These are phyloP conservation scores for Lagenidium sp. DNA, from an alignment of 352 stramenopile species.

Conservation along the genomic window DNA sequence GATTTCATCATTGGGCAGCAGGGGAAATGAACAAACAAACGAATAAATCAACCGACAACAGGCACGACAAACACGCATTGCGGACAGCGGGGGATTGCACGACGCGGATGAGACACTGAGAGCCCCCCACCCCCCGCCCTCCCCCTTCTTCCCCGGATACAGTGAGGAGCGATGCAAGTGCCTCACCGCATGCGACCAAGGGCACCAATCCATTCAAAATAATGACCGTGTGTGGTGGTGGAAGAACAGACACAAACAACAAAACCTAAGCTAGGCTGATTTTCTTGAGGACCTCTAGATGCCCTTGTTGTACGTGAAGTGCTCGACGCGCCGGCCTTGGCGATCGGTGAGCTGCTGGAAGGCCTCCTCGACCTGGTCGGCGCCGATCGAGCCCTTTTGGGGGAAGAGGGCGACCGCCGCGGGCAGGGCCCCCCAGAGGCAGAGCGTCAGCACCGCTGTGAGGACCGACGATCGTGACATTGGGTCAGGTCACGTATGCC, in stretches of 20 bases:
- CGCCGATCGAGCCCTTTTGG: constrained; percentile 63
- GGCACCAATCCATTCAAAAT: too few relatives aligned
- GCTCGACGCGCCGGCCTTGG: constrained; percentile 37
- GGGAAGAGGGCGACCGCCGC: constrained; percentile 74
- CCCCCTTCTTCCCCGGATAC: too few relatives aligned
- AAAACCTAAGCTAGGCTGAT: constrained; percentile 3
- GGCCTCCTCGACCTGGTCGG: constrained; percentile 47
- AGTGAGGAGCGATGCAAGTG: too few relatives aligned
- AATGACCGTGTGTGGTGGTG: too few relatives aligned
- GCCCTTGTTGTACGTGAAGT: constrained; percentile 81
- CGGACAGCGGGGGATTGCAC: too few relatives aligned
- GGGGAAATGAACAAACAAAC: background rate
- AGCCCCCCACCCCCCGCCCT: too few relatives aligned
- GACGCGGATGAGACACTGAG: too few relatives aligned
- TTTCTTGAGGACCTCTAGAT: constrained; percentile 22
- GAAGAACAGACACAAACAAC: background rate
- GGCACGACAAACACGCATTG: too few relatives aligned
- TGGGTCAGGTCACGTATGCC: too few relatives aligned
- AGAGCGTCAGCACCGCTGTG: constrained; percentile 54
- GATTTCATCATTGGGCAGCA: constrained; percentile 24
- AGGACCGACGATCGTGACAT: background rate
- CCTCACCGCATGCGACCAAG: too few relatives aligned
- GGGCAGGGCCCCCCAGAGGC: constrained; percentile 71
- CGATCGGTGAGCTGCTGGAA: constrained; percentile 52
- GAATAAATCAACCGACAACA: too few relatives aligned